phyloP scores from a whole-genome alignment of 2,329 filamentous ascomycete species.

The Lasiodiplodia sp. region DNA sequence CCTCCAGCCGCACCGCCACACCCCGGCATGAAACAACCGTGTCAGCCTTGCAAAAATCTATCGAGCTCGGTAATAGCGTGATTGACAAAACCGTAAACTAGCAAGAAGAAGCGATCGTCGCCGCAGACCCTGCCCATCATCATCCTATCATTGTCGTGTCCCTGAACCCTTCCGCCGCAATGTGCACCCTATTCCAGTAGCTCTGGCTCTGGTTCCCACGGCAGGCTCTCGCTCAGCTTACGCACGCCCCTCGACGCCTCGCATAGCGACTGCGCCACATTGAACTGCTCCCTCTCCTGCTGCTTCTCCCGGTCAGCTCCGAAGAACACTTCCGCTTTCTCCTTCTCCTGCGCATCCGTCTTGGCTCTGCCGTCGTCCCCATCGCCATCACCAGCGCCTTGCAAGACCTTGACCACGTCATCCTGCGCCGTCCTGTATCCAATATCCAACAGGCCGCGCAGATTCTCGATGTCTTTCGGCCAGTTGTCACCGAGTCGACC shows the following conservation, averaged over 20 bases:
- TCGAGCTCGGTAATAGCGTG: neutral
- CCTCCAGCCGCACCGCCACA: conserved; percentile 5
- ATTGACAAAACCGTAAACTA: conserved; percentile 8
- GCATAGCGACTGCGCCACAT: conserved; percentile 34
- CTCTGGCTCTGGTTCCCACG: conserved; percentile 8
- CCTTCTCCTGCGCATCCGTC: neutral
- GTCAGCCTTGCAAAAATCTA: neutral
- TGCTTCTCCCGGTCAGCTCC: conserved; percentile 28
- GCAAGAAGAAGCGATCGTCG: conserved; percentile 11
- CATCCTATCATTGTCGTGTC: neutral
- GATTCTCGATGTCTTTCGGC: conserved; percentile 38
- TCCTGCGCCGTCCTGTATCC: conserved; percentile 41
- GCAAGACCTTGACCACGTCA: conserved; percentile 41
- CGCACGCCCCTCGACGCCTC: conserved; percentile 44
- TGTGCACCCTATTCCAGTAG: neutral
- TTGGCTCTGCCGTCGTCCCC: neutral
- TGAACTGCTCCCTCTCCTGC: conserved; percentile 13
- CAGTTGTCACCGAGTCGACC: conserved; percentile 32
- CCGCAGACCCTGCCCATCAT: conserved; percentile 6
- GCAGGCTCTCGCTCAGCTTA: conserved; percentile 44
- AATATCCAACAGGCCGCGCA: conserved; percentile 36
- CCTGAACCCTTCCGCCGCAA: neutral
- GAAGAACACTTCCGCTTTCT: conserved; percentile 1
- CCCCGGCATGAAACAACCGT: conserved; percentile 7
- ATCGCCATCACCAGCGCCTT: neutral